Conservation (phyloP, 768 basidiomycete species). For the Pseudohyphozyma bogoriensis region DNA sequence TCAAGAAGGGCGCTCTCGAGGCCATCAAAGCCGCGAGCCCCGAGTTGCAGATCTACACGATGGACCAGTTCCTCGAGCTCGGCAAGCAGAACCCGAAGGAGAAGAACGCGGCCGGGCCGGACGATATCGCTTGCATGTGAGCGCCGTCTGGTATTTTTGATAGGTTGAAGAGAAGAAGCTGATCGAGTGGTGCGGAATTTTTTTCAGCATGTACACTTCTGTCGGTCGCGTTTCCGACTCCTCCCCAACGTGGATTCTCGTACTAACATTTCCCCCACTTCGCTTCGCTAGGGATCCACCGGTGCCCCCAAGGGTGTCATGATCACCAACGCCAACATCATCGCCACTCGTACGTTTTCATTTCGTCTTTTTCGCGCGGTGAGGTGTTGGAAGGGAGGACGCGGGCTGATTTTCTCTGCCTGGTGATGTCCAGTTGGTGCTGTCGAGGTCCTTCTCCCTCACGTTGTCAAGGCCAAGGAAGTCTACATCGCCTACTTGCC, state of each 20-base stretch:
- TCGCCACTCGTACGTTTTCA: slow-evolving; percentile 49
- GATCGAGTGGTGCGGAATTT: slow-evolving; percentile 48
- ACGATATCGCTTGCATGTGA: slow-evolving; percentile 56
- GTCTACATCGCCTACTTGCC: slow-evolving; percentile 62
- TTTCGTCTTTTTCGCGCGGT: not conserved
- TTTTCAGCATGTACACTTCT: slow-evolving; percentile 71
- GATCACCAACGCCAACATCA: slow-evolving; percentile 74
- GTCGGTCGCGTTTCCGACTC: no score
- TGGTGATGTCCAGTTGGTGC: slow-evolving; percentile 68
- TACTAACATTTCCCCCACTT: slow-evolving; percentile 3
- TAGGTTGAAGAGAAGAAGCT: slow-evolving; percentile 47
- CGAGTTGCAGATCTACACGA: slow-evolving; percentile 48
- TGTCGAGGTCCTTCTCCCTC: slow-evolving; percentile 59
- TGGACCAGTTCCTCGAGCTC: slow-evolving; percentile 62
- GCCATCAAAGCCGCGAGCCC: slow-evolving; percentile 48
- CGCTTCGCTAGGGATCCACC: slow-evolving; percentile 72
- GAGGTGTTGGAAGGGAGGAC: not conserved
- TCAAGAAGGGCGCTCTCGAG: slow-evolving; percentile 44
- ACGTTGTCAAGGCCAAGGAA: slow-evolving; percentile 44
- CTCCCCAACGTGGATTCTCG: not conserved
- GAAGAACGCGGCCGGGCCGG: slow-evolving; percentile 45
- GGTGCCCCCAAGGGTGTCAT: slow-evolving; percentile 91
- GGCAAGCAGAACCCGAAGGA: slow-evolving; percentile 53
- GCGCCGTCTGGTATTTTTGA: no score
- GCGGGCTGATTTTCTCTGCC: not conserved